These are phyloP conservation scores for Hondaea fermentalgiana DNA, from an alignment of 108 stramenopile genomes.

Conservation along the genomic window DNA sequence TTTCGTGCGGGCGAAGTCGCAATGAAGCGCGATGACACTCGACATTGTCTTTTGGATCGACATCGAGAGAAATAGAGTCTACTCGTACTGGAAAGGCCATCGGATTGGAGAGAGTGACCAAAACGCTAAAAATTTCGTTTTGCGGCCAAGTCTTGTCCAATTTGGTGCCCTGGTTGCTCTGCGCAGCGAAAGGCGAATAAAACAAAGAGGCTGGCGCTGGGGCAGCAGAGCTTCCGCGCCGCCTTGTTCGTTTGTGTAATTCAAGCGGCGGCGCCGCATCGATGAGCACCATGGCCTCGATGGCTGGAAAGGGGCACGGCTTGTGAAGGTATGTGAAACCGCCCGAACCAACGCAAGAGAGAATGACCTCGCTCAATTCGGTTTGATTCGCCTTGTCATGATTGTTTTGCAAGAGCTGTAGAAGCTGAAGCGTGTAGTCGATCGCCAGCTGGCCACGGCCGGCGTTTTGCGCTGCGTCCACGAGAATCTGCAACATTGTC, in stretches of 20 bases:
- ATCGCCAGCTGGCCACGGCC: background rate
- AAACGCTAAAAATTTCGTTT: background rate
- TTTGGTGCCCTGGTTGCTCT: background rate
- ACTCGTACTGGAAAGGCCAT: background rate
- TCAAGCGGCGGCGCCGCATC: background rate
- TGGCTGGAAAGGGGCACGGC: background rate
- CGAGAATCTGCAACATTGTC: background rate
- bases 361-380: background rate
- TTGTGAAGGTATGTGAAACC: background rate
- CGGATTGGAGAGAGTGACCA: background rate
- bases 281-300: background rate
- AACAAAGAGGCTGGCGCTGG: background rate
- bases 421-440: background rate
- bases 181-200: background rate
- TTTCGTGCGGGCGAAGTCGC: background rate
- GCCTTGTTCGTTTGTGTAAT: background rate
- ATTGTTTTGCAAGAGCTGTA: background rate
- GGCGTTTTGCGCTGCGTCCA: background rate
- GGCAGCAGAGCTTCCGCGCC: background rate
- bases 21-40: background rate
- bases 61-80: background rate
- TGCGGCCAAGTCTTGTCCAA: background rate
- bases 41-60: background rate
- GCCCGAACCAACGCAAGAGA: background rate
- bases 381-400: background rate